Base-by-base conservation (phyloP, 2,329 filamentous ascomycete species). In the Plectosphaerella plurivora region DNA sequence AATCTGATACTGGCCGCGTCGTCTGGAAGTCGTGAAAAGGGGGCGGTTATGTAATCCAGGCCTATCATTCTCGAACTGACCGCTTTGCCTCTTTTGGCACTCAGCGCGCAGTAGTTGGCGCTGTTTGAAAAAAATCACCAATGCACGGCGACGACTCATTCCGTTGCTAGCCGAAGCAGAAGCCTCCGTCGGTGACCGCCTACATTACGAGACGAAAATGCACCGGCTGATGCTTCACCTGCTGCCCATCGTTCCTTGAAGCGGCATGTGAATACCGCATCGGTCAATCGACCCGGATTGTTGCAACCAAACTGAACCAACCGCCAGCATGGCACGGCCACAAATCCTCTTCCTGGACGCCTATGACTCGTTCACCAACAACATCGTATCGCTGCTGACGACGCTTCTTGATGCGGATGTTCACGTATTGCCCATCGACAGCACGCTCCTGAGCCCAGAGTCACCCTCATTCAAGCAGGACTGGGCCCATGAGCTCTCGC, bases 291-390 rank as follows among this genome's bases (percentile, higher is more conserved):
- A 33, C 28, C 28, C 28, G 28, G 28, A 33, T 8, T 33, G 28
- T 33, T 12, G 28, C 28, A 33, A 12, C 8, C 8, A 33, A 33
- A 12, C 28, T 22, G 22, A 41, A 36, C 11, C 12, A 24, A 37
- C 28, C 22, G 22, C 22, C 25, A 36, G 15, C 25, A 69, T 68
- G 68, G 57, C 53, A 49, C 62, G 60, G 42, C 64, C 65, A 57
- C 74, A 75, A 55, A 87, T 97, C 56, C 82, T 97, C 57, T 96
- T 96, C 71, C 78, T 99, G 60, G 94, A 97, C 68, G 92, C 93
- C 56, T 96, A 96, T 71, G 94, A 99, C 73, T 97, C 92, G 42
- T 99, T 97, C 71, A 90, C 91, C 51, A 92, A 96, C 72, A 97
- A 97, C 72, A 94, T 97, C 62, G 84, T 95, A 50, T 86, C 89